Base-by-base conservation (phyloP, 2,329 filamentous ascomycete species). In the Chrysosporium queenslandicum region DNA sequence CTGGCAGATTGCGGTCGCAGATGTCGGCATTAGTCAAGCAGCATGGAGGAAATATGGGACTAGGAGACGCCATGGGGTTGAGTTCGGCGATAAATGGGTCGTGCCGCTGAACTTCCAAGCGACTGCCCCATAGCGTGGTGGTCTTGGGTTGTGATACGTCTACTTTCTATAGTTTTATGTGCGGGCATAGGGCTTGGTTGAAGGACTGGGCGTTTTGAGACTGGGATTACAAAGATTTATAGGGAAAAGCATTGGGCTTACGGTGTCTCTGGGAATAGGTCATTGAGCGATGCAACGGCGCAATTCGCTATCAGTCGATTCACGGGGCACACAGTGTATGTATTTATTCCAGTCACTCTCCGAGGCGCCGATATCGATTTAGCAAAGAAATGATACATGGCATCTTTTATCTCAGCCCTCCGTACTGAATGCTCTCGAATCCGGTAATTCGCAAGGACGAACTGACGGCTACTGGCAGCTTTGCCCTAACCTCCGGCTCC, bases 31-130 rank as follows among this genome's bases (percentile, higher is more conserved):
- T 12, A 83, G 82, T 1, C 83, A 87, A 53, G 80, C 85, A 3
- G 87, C 89, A 2, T 94, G 90, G 85, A 85, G 84, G 63, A 88
- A 88, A 66, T 86, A 86, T 0, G 86, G 87, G 1, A 87, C 86
- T 3, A 83, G 86, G 64, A 80, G 88, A 47, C 81, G 89, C 18
- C 83, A 87, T 58, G 89, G 89, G 0, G 84, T 96, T 52, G 88
- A 90, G 61, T 97, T 96, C 74, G 88, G 87, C 21, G 82, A 83
- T 55, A 80, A 83, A 58, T 97, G 91, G 91, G 82, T 92, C 56
- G 76, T 94, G 12, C 81, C 84, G 60, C 79, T 92, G 69, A 66
- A 69, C 46, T 78, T 67, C 59, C 67, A 56, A 36, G 39, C 43
- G 45, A 27, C 1, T 21, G 27, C 45, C n/a, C n/a, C 27, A 43